These are phyloP conservation scores for Kodamaea restingae DNA, from an alignment of 805 yeast species.

Conservation along the genomic window DNA sequence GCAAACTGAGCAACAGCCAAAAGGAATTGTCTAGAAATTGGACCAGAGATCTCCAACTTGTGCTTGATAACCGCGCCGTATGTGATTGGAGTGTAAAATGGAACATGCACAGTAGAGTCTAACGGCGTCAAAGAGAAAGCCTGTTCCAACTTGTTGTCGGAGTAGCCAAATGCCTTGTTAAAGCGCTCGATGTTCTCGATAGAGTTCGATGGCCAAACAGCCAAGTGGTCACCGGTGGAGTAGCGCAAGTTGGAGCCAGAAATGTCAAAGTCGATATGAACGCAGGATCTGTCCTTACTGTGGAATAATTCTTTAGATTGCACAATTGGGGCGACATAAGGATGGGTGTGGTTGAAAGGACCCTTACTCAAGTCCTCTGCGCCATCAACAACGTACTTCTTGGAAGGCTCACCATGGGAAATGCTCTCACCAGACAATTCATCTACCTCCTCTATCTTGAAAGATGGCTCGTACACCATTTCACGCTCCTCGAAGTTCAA, in stretches of 20 bases:
- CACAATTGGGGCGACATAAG: conserved; percentile 69
- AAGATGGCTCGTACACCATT: conserved; percentile 69
- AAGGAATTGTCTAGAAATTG: conserved; percentile 85
- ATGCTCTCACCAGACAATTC: conserved; percentile 19
- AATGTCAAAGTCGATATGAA: conserved; percentile 86
- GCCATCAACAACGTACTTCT: conserved; percentile 31
- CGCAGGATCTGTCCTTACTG: conserved; percentile 64
- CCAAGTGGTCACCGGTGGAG: conserved; percentile 94
- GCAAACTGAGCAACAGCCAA: conserved; percentile 75
- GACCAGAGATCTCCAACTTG: conserved; percentile 87
- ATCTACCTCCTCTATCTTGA: conserved; percentile 40
- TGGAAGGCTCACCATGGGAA: conserved; percentile 77
- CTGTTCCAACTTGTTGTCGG: conserved; percentile 41
- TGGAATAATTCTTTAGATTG: conserved; percentile 67
- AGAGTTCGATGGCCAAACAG: conserved; percentile 90
- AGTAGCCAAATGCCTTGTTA: conserved; percentile 57
- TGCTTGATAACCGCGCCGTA: conserved; percentile 81
- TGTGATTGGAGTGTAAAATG: conserved; percentile 82
- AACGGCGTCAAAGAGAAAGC: conserved; percentile 64
- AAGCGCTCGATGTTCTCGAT: conserved; percentile 69
- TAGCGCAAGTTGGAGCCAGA: conserved; percentile 72
- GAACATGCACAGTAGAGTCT: conserved; percentile 62
- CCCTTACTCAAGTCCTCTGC: conserved; percentile 40
- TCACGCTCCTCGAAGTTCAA: conserved; percentile 77
- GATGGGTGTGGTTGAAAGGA: conserved; percentile 79